phyloP scores from a whole-genome alignment of 2,329 filamentous ascomycete species.

The Pestalotiopsis fici region DNA sequence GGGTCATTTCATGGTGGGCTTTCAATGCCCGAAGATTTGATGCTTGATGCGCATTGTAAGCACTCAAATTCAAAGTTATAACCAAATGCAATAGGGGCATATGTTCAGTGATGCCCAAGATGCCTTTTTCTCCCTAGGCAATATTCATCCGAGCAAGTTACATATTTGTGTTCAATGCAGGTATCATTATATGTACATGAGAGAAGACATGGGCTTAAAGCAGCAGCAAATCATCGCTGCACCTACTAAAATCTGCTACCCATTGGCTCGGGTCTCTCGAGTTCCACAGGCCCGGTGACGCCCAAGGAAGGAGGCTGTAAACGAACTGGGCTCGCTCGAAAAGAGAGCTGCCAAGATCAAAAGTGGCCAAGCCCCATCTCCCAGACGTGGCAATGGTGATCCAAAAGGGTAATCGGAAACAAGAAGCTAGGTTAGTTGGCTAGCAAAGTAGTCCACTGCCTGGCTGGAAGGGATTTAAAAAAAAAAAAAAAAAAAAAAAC shows the following conservation, averaged over 20 bases:
- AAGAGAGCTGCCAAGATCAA: not conserved
- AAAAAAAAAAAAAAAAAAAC: not conserved
- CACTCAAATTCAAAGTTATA: too few species aligned
- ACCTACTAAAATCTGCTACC: not conserved
- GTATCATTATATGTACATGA: not conserved
- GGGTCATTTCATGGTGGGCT: not conserved
- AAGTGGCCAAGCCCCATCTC: too few species aligned
- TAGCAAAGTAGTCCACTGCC: too few species aligned
- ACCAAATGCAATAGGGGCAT: too few species aligned
- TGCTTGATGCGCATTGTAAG: too few species aligned
- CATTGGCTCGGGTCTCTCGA: not conserved
- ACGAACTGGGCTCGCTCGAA: not conserved
- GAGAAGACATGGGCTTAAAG: not conserved
- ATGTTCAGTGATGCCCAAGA: too few species aligned
- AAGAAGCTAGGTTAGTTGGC: not conserved
- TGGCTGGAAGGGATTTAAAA: too few species aligned
- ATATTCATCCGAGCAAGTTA: too few species aligned
- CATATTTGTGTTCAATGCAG: too few species aligned
- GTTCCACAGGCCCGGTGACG: not conserved
- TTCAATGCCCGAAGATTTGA: too few species aligned
- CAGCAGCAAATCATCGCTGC: not conserved
- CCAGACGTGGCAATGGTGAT: not conserved
- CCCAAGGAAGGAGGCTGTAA: not conserved
- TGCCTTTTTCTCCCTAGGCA: too few species aligned
- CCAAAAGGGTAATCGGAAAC: not conserved